phyloP scores from a whole-genome alignment of 108 stramenopile species.

The Fistulifera pelliculosa region DNA sequence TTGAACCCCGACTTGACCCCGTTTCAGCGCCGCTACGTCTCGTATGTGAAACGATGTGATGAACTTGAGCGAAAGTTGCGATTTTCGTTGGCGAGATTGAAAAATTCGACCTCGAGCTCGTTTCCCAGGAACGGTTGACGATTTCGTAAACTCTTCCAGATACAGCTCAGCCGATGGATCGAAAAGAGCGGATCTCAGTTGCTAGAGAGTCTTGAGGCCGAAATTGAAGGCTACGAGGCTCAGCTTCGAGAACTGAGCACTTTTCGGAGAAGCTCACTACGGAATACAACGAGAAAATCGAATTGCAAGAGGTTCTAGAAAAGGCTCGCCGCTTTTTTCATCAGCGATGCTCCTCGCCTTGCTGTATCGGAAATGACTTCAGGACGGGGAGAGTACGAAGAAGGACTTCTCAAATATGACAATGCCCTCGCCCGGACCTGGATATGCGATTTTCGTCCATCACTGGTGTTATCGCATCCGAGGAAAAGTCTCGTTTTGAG shows the following conservation, averaged over 20 bases:
- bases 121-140: constrained; percentile 61
- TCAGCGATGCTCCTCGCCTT: constrained; percentile 85
- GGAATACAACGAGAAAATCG: constrained; percentile 97
- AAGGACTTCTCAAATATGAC: constrained; percentile 41
- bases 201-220: constrained; percentile 78
- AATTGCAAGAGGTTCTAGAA: constrained; percentile 90
- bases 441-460: constrained; percentile 96
- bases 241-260: constrained; percentile 88
- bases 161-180: constrained; percentile 18
- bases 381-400: constrained; percentile 9
- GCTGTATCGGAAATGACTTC: constrained; percentile 62
- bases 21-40: constrained; percentile 97
- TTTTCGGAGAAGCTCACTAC: constrained; percentile 89
- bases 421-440: constrained; percentile 57
- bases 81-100: constrained; percentile 84
- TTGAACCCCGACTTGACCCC: constrained; percentile 95
- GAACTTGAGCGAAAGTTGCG: constrained; percentile 97
- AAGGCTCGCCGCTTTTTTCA: constrained; percentile 88
- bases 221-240: constrained; percentile 86
- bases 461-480: constrained; percentile 84
- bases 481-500: constrained; percentile 90
- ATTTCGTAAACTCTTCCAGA: constrained; percentile 34
- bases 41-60: constrained; percentile 95
- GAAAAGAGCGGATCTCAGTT: constrained; percentile 62
- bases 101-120: constrained; percentile 75